Percentiles rank a stretch among this genome's conserved stretches.
Evolutionary conservation across 1,284 basidiomycete species (phyloP).

Genomic region (Cerioporus squamosus): DNA sequence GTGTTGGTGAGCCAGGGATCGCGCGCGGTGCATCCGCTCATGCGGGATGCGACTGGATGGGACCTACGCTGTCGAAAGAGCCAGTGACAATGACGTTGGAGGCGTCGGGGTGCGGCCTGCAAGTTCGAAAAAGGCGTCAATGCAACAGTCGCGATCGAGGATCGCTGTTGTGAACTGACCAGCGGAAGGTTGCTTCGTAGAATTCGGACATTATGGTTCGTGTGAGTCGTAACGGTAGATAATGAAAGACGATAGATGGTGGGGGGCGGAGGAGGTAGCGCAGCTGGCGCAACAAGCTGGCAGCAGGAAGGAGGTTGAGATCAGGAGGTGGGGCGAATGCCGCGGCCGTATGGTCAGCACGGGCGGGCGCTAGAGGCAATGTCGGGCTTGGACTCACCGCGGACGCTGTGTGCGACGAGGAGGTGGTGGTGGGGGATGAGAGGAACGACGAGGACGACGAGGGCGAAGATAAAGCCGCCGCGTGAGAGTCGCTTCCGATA

Average conservation of each 20-base stretch:
- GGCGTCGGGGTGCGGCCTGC: conserved; percentile 59
- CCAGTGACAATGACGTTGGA: conserved; percentile 72
- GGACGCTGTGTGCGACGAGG: conserved; percentile 14
- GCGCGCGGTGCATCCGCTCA: background rate
- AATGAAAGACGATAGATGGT: conserved; percentile 9
- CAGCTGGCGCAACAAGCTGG: conserved; percentile 15
- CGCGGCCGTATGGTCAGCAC: background rate
- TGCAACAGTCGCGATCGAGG: background rate
- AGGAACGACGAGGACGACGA: background rate
- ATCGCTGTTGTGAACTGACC: conserved; percentile 17
- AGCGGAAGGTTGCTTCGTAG: conserved; percentile 29
- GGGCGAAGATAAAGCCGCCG: conserved; percentile 13
- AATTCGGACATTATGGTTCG: conserved; percentile 27
- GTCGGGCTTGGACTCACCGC: conserved; percentile 7
- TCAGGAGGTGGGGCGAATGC: background rate
- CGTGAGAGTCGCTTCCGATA: conserved; percentile 15
- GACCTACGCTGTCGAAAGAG: conserved; percentile 74
- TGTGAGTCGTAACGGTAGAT: conserved; percentile 12
- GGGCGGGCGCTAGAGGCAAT: background rate
- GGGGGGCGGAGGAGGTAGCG: conserved; percentile 12
- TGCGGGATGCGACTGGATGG: background rate
- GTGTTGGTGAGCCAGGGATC: background rate
- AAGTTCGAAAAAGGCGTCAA: background rate
- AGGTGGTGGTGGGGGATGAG: conserved; percentile 18
- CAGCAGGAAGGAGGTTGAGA: background rate